Percentiles rank a stretch among this genome's conserved stretches.
Evolutionary conservation across 1,284 basidiomycete genomes (phyloP).

Genomic region (Ustilago curta): DNA sequence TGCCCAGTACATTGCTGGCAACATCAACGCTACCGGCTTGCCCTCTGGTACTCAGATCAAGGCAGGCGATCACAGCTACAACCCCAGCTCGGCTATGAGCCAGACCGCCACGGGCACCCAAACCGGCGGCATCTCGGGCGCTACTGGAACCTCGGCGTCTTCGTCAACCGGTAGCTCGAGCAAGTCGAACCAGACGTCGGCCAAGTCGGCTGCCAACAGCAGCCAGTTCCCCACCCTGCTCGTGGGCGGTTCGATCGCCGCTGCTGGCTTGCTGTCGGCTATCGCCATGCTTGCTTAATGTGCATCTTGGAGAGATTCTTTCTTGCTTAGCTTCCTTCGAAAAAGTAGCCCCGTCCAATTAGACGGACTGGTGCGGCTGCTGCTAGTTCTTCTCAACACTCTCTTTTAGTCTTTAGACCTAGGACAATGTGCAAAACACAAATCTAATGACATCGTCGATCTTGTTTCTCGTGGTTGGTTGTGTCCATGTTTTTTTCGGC

Average conservation of each 20-base stretch:
- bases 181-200: constrained; percentile 1
- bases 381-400: background rate
- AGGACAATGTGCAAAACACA: no score
- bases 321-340: background rate
- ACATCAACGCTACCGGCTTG: constrained; percentile 55
- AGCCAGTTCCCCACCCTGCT: constrained; percentile 9
- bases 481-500: no score
- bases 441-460: no score
- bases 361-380: no score
- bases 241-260: constrained; percentile 11
- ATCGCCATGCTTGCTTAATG: constrained; percentile 29
- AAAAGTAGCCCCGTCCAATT: background rate
- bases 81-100: constrained; percentile 20
- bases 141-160: constrained; percentile 4
- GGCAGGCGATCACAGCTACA: constrained; percentile 31
- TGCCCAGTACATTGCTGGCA: constrained; percentile 56
- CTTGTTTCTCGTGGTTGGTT: background rate
- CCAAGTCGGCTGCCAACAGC: constrained; percentile 1
- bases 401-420: background rate
- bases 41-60: constrained; percentile 48
- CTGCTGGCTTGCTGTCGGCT: constrained; percentile 15
- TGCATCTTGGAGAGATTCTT: background rate
- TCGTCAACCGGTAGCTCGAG: background rate
- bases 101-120: constrained; percentile 29
- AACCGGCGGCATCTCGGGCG: constrained; percentile 18